These are phyloP conservation scores for Nyctanthes arbortristis DNA, from an alignment of 257 asterid species.

Conservation along the genomic window DNA sequence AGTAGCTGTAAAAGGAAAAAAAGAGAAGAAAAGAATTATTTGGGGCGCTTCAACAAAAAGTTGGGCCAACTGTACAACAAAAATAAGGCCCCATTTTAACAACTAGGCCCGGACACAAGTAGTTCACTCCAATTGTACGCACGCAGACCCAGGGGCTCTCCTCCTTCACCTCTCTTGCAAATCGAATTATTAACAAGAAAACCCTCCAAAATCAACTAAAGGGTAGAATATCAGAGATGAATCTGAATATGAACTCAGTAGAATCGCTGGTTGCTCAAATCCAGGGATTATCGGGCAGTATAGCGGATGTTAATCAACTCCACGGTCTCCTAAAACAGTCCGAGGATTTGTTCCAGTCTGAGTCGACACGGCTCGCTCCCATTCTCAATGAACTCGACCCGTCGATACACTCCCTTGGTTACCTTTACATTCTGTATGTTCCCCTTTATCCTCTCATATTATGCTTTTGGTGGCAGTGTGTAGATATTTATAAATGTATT, in stretches of 20 bases:
- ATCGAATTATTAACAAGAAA: too few species aligned
- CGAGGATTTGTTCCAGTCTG: slow-evolving; percentile 67
- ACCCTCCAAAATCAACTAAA: neutral
- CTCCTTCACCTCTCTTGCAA: too few species aligned
- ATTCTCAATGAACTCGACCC: slow-evolving; percentile 75
- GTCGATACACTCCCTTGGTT: slow-evolving; percentile 72
- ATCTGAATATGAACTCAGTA: slow-evolving; percentile 66
- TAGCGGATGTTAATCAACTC: slow-evolving; percentile 62
- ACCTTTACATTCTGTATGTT: slow-evolving; percentile 65
- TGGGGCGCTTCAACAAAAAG: too few species aligned
- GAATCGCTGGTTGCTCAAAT: slow-evolving; percentile 83
- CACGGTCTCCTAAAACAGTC: slow-evolving; percentile 64
- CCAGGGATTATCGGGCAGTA: slow-evolving; percentile 61
- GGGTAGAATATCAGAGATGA: slow-evolving; percentile 30
- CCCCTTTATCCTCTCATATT: neutral
- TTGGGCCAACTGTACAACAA: too few species aligned
- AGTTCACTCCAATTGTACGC: too few species aligned
- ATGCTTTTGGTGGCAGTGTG: neutral
- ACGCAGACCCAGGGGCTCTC: too few species aligned
- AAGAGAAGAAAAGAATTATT: too few species aligned
- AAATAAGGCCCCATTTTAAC: too few species aligned
- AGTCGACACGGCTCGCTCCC: slow-evolving; percentile 55
- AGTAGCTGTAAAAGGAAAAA: too few species aligned
- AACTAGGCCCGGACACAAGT: too few species aligned
- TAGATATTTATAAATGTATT: neutral